Conservation (phyloP, 306 rosid species). For the Cucurbita pepo region DNA sequence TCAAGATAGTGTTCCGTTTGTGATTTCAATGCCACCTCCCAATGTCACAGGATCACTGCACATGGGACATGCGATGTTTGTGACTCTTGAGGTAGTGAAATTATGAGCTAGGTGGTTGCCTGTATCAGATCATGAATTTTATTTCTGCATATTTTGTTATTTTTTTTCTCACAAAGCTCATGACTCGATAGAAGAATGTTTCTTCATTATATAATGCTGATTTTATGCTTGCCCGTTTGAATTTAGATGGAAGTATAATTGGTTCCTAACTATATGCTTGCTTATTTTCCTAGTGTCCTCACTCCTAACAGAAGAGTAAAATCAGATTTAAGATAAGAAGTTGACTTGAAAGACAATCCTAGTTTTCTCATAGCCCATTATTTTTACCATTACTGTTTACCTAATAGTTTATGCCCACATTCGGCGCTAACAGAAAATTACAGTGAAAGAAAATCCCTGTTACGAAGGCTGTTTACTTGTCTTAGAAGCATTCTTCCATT, state of each 20-base stretch:
- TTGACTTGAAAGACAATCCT: background rate
- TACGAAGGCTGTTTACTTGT: background rate
- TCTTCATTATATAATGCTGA: background rate
- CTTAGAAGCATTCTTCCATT: background rate
- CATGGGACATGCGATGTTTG: constrained; percentile 99
- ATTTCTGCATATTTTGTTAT: background rate
- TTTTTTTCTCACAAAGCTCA: background rate
- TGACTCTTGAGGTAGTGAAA: constrained; percentile 78
- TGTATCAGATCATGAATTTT: background rate
- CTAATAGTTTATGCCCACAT: background rate
- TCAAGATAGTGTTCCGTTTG: constrained; percentile 64
- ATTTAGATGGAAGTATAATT: background rate
- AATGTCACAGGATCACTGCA: constrained; percentile 95
- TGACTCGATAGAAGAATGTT: background rate
- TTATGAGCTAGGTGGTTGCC: background rate
- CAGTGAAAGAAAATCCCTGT: background rate
- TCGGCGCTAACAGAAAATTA: background rate
- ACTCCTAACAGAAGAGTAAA: background rate
- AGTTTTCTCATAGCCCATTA: background rate
- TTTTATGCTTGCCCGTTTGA: background rate
- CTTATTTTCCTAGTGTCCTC: background rate
- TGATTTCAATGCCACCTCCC: constrained; percentile 92
- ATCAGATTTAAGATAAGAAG: background rate
- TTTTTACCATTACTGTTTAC: background rate
- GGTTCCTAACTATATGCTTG: background rate